These are phyloP conservation scores for Daldinia concentrica DNA, from an alignment of 495 filamentous ascomycete species.

Conservation along the genomic window DNA sequence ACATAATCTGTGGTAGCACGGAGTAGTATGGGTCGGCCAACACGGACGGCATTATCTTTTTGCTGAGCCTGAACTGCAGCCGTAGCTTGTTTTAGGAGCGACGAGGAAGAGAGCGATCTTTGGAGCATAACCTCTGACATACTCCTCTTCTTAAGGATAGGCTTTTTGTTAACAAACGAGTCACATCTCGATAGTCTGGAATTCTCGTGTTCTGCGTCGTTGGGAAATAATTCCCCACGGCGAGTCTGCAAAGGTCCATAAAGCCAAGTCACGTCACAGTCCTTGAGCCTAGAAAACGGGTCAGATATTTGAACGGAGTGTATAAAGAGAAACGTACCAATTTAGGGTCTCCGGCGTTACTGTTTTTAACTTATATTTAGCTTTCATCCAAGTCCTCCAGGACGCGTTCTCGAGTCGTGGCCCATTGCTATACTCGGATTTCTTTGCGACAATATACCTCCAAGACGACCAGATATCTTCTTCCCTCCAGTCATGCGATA, in stretches of 20 bases:
- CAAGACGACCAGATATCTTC: conserved; percentile 99
- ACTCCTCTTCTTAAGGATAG: conserved; percentile 95
- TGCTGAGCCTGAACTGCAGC: conserved; percentile 92
- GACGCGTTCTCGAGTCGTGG: conserved; percentile 93
- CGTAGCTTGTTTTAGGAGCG: conserved; percentile 90
- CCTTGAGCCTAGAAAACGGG: conserved; percentile 78
- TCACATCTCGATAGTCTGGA: conserved; percentile 76
- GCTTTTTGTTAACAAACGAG: conserved; percentile 84
- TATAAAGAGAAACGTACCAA: conserved; percentile 67
- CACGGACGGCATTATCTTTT: conserved; percentile 58
- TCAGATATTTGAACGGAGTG: conserved; percentile 26
- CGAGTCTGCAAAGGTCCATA: conserved; percentile 90
- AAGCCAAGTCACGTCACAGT: conserved; percentile 97
- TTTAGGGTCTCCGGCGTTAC: conserved; percentile 89
- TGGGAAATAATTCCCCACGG: conserved; percentile 53
- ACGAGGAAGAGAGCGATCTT: conserved; percentile 87
- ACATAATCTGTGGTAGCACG: conserved; percentile 74
- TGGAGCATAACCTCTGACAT: conserved; percentile 97
- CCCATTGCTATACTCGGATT: conserved; percentile 80
- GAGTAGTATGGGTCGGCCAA: conserved; percentile 55
- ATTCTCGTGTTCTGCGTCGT: conserved; percentile 62
- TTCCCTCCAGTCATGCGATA: conserved; percentile 94
- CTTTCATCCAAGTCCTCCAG: conserved; percentile 97
- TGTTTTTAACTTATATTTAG: conserved; percentile 83
- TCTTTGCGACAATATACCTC: conserved; percentile 85